phyloP scores from a whole-genome alignment of 495 filamentous ascomycete species.

The Bacidia gigantensis region DNA sequence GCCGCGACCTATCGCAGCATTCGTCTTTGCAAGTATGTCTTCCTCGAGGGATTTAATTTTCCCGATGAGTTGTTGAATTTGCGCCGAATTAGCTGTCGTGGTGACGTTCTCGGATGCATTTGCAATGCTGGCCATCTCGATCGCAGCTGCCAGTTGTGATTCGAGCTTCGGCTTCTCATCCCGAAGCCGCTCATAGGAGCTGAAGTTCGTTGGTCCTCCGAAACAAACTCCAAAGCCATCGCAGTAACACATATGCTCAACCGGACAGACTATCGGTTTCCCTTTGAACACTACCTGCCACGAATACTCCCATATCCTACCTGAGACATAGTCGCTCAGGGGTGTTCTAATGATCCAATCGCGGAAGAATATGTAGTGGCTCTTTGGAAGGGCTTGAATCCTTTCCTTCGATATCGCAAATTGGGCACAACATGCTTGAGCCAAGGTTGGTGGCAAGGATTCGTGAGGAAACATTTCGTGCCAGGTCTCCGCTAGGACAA shows the following conservation, averaged over 20 bases:
- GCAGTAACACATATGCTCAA: conserved; percentile 59
- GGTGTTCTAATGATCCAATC: conserved; percentile 56
- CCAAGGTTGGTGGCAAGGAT: conserved; percentile 38
- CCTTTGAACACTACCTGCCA: conserved; percentile 61
- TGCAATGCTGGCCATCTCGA: conserved; percentile 18
- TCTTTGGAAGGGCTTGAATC: conserved; percentile 41
- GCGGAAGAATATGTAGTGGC: conserved; percentile 47
- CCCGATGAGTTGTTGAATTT: conserved; percentile 16
- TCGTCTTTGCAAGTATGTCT: conserved; percentile 24
- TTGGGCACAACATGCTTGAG: conserved; percentile 53
- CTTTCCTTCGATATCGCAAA: conserved; percentile 46
- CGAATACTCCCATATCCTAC: conserved; percentile 62
- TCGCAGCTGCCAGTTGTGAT: conserved; percentile 33
- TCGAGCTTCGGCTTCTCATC: conserved; percentile 30
- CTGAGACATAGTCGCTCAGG: conserved; percentile 50
- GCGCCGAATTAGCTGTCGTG: conserved; percentile 25
- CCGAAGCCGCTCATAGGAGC: conserved; percentile 32
- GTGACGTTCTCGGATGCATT: conserved; percentile 24
- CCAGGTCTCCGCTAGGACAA: conserved; percentile 40
- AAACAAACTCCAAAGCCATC: conserved; percentile 70
- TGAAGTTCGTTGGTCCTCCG: conserved; percentile 40
- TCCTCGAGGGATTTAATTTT: conserved; percentile 20
- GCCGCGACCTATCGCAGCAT: conserved; percentile 35
- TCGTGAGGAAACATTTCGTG: conserved; percentile 37
- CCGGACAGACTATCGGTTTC: conserved; percentile 44